Evolutionary conservation across 139 green algal species (phyloP), one percentile per base, ranked within the genome.

Genomic region (Chlorella sorokiniana): DNA sequence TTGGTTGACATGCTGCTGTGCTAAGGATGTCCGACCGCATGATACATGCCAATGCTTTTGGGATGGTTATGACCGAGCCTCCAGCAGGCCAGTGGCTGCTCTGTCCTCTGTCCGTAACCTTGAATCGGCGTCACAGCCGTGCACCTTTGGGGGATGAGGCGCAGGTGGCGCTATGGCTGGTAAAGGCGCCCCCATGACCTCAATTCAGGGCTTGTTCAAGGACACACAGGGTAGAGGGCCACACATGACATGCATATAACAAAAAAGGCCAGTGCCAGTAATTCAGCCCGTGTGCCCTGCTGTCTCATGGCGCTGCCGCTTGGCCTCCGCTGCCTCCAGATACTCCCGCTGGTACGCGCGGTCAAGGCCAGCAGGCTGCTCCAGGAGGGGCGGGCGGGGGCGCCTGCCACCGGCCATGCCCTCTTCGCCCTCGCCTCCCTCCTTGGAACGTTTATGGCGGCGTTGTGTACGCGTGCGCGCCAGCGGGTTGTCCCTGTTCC

Each of bases 271-370:
- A 41, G 41, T 76, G 69, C n/a, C 61, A 18, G 11, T 31, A 69
- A 6, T 2, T 29, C 4, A 41, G 11, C n/a, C 11, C 61, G 25
- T 38, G 3, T 40, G 22, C 68, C 4, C 2, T 14, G 0, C 23
- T 18, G 44, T 84, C 3, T 84, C 81, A 3, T 70, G 76, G 31
- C 70, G 52, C 5, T 69, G 54, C 27, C 84, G 72, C 68, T 89
- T 89, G 27, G 67, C 73, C 29, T 87, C 84, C 8, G 52, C 63
- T 31, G 82, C 59, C n/a, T n/a, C n/a, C 44, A 89, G 35, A 40
- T 89, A 90, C 51, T 89, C 87, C n/a, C 81, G 59, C 61, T 79
- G 35, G 51, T 90, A 90, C 2, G 84, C 84, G 51, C 77, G 81
- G 78, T 90, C 87, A 18, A 85, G 48, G 9, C 81, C 85, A 14